Base-by-base conservation (phyloP, 768 basidiomycete species). In the Gymnopilus dilepis region DNA sequence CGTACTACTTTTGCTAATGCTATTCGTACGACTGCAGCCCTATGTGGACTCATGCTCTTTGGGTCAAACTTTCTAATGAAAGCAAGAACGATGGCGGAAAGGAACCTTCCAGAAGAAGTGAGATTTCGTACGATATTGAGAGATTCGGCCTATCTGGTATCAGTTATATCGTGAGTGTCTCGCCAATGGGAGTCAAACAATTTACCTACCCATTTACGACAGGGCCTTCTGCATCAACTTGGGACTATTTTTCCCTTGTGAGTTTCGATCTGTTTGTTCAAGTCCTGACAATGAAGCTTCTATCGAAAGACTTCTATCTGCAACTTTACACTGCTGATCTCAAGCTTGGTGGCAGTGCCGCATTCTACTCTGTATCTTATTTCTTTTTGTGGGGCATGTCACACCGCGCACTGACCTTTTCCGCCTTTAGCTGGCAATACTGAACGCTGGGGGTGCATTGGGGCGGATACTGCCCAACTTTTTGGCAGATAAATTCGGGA, bases 271-370 rank as follows among this genome's bases (percentile, higher is more conserved):
- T n/a, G n/a, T n/a, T n/a, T n/a, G n/a, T n/a, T n/a, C n/a, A n/a
- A n/a, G n/a, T n/a, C n/a, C n/a, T n/a, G n/a, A n/a, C n/a, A n/a
- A n/a, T n/a, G n/a, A n/a, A n/a, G n/a, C n/a, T n/a, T n/a, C n/a
- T n/a, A n/a, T n/a, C n/a, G n/a, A n/a, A n/a, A 83, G 84, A 78
- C 56, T 79, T 84, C 63, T 84, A 85, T 65, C 69, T 86, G 6
- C 83, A 85, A 63, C 74, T 84, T 0, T 85, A 79, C 63, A 76
- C 82, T 1, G 72, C 79, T 12, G 59, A 77, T 28, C 78, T 82
- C 58, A 76, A 77, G n/a, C 73, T 84, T 21, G 68, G 78, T 56
- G 56, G 71, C 0, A 73, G 67, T 24, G 65, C 83, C 1, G 81
- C 81, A 1, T 84, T 85, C 64, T 84, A 86, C 64, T 75, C 79